phyloP scores from a whole-genome alignment of 192 early-diverging fungal species.

The Coemansia sp. region DNA sequence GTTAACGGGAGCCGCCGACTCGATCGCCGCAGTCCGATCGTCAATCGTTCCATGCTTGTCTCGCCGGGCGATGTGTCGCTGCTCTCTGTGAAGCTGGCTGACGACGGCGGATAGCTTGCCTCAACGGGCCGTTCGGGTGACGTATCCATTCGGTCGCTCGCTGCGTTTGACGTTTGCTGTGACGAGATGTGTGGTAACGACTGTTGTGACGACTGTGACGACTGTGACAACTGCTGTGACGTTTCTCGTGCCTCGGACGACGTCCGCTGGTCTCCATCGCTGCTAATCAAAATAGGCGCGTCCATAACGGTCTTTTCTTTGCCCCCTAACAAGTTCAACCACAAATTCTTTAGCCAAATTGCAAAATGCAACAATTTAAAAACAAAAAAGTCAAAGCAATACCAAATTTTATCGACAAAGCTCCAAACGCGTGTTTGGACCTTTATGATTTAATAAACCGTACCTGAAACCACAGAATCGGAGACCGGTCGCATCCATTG shows the following conservation, averaged over 20 bases:
- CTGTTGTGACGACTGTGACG: background rate
- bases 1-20: background rate
- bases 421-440: too few relatives aligned
- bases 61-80: background rate
- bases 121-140: background rate
- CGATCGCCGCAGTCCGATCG: background rate
- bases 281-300: background rate
- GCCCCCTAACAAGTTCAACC: too few relatives aligned
- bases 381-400: too few relatives aligned
- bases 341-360: too few relatives aligned
- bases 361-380: too few relatives aligned
- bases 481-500: conserved; percentile 2
- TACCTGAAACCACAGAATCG: background rate
- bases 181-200: too few relatives aligned
- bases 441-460: too few relatives aligned
- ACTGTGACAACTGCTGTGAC: background rate
- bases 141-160: background rate
- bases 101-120: background rate
- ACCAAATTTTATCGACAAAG: too few relatives aligned
- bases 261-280: background rate
- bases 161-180: background rate
- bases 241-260: background rate
- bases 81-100: background rate
- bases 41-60: background rate
- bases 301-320: background rate